phyloP scores from a whole-genome alignment of 75 land plant species.

The Cupressus sempervirens region DNA sequence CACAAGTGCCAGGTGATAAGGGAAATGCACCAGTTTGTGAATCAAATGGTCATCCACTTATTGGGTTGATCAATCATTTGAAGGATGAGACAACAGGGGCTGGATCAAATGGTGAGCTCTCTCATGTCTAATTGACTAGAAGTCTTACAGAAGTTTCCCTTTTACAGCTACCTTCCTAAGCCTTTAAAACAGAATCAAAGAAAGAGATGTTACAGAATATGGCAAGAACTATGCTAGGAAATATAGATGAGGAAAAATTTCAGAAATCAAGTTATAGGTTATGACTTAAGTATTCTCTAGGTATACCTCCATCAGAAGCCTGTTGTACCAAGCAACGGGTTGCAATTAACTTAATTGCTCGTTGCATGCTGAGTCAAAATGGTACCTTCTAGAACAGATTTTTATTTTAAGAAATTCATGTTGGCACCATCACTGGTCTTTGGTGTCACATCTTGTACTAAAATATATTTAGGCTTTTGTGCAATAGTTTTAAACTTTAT shows the following conservation, averaged over 20 bases:
- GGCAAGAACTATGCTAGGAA: neutral
- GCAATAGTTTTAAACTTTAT: neutral
- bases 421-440: neutral
- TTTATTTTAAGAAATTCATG: neutral
- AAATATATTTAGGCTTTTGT: neutral
- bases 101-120: neutral
- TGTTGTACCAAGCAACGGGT: neutral
- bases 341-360: neutral
- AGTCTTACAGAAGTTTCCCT: neutral
- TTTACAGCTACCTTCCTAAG: neutral
- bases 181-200: neutral
- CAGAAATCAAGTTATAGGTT: neutral
- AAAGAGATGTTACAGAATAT: neutral
- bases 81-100: neutral
- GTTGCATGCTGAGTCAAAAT: neutral
- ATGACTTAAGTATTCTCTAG: neutral
- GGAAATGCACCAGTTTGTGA: neutral
- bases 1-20: neutral
- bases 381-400: neutral
- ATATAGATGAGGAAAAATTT: neutral
- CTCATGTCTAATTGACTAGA: neutral
- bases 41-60: neutral
- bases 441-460: neutral
- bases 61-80: neutral
- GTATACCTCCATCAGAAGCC: neutral